Conservation (phyloP, 805 yeast species). For the Wickerhamomyces alni region DNA sequence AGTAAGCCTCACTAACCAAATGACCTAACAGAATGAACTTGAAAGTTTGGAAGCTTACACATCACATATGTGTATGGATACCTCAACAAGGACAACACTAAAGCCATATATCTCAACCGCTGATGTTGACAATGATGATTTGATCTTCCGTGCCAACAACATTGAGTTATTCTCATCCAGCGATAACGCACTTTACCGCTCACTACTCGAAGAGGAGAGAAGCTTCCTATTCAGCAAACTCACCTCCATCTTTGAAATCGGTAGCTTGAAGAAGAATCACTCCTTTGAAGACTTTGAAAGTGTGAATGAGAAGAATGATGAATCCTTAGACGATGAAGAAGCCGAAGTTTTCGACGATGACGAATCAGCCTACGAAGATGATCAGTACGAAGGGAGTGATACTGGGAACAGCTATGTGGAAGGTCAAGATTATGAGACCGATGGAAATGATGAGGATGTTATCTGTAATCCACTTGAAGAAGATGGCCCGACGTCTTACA, state of each 20-base stretch:
- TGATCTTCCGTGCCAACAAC: neutral
- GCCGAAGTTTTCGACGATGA: no score
- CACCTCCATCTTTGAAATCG: slow-evolving; percentile 8
- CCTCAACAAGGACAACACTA: slow-evolving; percentile 11
- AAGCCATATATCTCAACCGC: slow-evolving; percentile 9
- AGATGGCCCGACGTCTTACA: neutral
- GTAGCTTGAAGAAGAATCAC: no score
- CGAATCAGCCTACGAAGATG: no score
- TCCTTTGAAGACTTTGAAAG: no score
- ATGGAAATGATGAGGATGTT: slow-evolving; percentile 1
- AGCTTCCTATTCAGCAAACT: slow-evolving; percentile 9
- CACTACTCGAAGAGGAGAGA: slow-evolving; percentile 14
- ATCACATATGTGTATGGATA: slow-evolving; percentile 7
- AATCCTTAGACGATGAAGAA: no score
- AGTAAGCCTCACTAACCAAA: neutral
- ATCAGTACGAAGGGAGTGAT: no score
- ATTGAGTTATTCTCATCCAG: slow-evolving; percentile 14
- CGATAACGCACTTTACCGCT: slow-evolving; percentile 14
- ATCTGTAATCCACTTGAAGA: no score
- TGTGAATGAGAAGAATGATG: no score
- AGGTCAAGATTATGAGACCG: slow-evolving; percentile 1
- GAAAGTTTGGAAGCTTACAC: slow-evolving; percentile 8
- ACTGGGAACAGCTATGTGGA: neutral
- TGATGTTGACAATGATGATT: neutral
- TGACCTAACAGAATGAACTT: slow-evolving; percentile 8